Evolutionary conservation across 805 yeast species (phyloP), one percentile per base, ranked within the genome.

Genomic region (Candida orba): DNA sequence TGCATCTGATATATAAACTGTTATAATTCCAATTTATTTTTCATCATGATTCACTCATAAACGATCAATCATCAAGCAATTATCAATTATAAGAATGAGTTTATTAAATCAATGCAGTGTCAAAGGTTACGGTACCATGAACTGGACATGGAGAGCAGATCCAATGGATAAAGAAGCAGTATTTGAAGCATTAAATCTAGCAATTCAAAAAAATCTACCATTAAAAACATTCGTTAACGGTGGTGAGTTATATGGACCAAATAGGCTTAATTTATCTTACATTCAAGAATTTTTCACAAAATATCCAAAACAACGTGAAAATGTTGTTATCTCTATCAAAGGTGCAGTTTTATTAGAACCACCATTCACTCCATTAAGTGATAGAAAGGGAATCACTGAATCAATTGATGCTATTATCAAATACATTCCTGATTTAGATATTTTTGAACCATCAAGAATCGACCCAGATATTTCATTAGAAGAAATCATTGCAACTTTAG

Each of bases 51-150:
- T 27, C 6, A 27, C 29, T 6, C 4, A 27, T 27, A 27, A 9
- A 9, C 29, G 6, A 27, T 27, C 29, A 27, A 27, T 9, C 14
- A 27, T 9, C 29, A 27, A 20, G 4, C 22, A 20, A 20, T 5
- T 20, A 4, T 20, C 22, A 20, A 20, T 4, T 20, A 20, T 20
- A 20, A 20, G 5, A 20, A 27, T 27, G 29, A 27, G 29, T 4
- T 27, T 27, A 27, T 38, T 39, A 32, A 12, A n/a, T 13, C 18
- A 45, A 10, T 48, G 52, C 30, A 43, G 54, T 25, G 15, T 34
- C 14, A 49, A 46, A 18, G 95, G 95, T 36, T 78, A 75, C 52
- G 96, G 96, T 37, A 71, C 87, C 49, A 86, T 89, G 96, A 76
- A 83, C 44, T 69, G 85, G 59, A 84, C 95, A 1, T 78, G 85